Percentiles rank a stretch among this genome's conserved stretches.
Evolutionary conservation across 495 filamentous ascomycete species (phyloP).

Genomic region (Aspergillus ostianus): DNA sequence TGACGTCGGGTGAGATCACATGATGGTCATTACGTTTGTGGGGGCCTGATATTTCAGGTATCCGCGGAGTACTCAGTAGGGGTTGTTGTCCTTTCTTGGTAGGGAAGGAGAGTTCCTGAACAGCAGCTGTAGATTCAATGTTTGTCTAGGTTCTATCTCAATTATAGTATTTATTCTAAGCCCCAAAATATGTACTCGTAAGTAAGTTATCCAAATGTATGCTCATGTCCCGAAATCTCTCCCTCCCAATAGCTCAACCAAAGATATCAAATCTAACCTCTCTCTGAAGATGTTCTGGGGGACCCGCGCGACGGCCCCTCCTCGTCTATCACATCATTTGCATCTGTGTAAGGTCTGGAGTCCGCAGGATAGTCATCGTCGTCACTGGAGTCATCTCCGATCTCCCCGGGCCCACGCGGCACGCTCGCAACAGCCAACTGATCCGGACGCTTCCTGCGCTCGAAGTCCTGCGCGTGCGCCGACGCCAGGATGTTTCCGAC

Average conservation of each 20-base stretch:
- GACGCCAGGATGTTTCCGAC: constrained; percentile 62
- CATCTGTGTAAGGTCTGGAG: constrained; percentile 14
- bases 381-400: constrained; percentile 34
- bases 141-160: not conserved
- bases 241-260: not conserved
- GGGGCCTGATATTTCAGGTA: not conserved
- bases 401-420: constrained; percentile 17
- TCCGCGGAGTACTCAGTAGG: no score
- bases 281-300: not conserved
- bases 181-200: not conserved
- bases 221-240: not conserved
- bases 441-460: constrained; percentile 61
- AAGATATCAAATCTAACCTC: not conserved
- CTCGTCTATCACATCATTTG: constrained; percentile 18
- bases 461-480: constrained; percentile 87
- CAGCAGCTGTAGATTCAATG: not conserved
- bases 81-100: no score
- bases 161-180: constrained; percentile 1
- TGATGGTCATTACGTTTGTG: not conserved
- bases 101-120: not conserved
- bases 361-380: constrained; percentile 30
- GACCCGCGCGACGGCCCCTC: constrained; percentile 12
- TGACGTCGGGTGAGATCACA: constrained; percentile 12
- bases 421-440: constrained; percentile 25
- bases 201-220: not conserved